Percentiles rank a stretch among this genome's conserved stretches.
Conservation (phyloP, 371 early-diverging fungal species). For the Syncephalis plumigaleata region DNA sequence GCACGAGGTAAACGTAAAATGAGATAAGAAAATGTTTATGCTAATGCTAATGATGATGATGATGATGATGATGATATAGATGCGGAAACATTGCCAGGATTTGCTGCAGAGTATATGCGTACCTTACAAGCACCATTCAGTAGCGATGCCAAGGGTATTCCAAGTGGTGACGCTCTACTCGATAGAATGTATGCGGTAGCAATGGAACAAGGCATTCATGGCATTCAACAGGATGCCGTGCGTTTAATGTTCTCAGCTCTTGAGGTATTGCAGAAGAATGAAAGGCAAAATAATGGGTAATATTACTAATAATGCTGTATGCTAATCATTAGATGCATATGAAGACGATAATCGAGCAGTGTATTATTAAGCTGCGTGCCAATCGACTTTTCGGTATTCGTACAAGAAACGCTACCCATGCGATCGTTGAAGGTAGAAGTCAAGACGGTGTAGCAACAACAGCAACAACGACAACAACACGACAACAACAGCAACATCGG, state of each 20-base stretch:
- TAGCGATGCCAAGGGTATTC: conserved; percentile 47
- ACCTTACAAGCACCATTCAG: conserved; percentile 51
- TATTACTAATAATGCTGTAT: no score
- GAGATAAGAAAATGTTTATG: conserved; percentile 8
- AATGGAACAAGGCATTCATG: conserved; percentile 32
- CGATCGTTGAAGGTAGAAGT: no score
- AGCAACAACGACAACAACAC: no score
- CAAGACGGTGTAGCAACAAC: no score
- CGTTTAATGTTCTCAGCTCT: no score
- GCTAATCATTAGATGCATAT: no score
- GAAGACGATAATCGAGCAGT: conserved; percentile 25
- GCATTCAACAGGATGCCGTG: no score
- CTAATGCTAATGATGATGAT: conserved; percentile 2
- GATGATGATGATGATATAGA: conserved; percentile 15
- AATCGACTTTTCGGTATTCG: conserved; percentile 42
- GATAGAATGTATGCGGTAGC: conserved; percentile 57
- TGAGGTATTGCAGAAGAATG: no score
- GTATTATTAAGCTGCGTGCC: conserved; percentile 42
- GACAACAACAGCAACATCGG: no score
- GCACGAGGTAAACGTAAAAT: conserved; percentile 6
- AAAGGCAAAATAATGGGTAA: no score
- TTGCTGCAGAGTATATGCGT: not conserved
- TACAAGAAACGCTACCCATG: no score
- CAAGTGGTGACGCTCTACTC: conserved; percentile 41
- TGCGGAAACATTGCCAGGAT: not conserved